A percentile compares a stretch with the other conserved stretches of the same genome.
phyloP scores from a whole-genome alignment of 2,329 filamentous ascomycete genomes.

The Fusarium sarcochroum region DNA sequence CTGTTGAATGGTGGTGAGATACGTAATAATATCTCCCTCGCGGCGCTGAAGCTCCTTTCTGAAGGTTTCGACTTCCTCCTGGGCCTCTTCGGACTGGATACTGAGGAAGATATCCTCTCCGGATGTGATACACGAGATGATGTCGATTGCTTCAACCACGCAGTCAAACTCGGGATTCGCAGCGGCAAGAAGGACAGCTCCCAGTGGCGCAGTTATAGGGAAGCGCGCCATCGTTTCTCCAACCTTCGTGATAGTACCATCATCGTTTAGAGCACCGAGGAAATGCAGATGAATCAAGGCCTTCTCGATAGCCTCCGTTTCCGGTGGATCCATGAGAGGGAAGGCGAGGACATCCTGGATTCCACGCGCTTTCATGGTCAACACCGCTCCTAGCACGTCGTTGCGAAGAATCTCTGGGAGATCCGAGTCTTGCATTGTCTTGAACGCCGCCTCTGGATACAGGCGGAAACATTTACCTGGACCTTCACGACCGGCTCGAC shows the following conservation, averaged over 20 bases:
- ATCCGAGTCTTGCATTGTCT: conserved; percentile 78
- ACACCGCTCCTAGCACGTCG: conserved; percentile 85
- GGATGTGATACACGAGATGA: conserved; percentile 76
- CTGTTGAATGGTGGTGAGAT: conserved; percentile 73
- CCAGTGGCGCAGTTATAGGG: conserved; percentile 85
- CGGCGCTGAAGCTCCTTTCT: conserved; percentile 72
- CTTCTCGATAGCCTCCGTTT: conserved; percentile 82
- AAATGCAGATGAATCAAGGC: conserved; percentile 85
- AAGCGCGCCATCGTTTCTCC: conserved; percentile 86
- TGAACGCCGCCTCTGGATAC: conserved; percentile 85
- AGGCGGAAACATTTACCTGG: conserved; percentile 91
- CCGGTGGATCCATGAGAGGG: conserved; percentile 86
- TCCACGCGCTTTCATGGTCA: conserved; percentile 94
- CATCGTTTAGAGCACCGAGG: conserved; percentile 80
- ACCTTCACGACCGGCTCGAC: conserved; percentile 92
- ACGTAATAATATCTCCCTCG: conserved; percentile 76
- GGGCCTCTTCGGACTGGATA: conserved; percentile 69
- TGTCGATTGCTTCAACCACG: conserved; percentile 86
- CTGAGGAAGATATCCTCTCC: conserved; percentile 75
- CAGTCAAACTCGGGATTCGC: conserved; percentile 79
- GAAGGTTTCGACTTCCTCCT: conserved; percentile 66
- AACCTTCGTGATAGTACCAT: conserved; percentile 79
- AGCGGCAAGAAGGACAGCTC: conserved; percentile 86
- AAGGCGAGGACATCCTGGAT: conserved; percentile 86
- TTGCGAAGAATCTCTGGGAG: conserved; percentile 91